Evolutionary conservation across 495 filamentous ascomycete genomes (phyloP).

Genomic region (Aspergillus indologenus): DNA sequence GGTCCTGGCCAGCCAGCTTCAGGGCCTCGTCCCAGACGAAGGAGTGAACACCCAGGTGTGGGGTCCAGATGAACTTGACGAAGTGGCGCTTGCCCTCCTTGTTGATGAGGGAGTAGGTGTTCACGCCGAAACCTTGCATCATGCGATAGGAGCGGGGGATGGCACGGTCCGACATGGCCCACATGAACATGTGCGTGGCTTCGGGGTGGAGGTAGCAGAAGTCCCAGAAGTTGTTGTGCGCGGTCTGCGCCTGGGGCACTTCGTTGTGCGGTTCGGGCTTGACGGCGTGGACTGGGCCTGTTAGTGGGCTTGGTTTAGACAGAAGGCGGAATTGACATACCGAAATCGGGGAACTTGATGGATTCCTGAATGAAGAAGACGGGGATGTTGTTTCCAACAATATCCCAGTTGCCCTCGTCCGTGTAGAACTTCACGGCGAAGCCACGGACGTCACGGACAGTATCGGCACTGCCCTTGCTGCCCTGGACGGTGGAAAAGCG

Average conservation of each 20-base stretch:
- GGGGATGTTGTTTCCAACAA: slow-evolving; percentile 63
- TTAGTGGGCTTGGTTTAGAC: slow-evolving; percentile 10
- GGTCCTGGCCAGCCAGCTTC: slow-evolving; percentile 52
- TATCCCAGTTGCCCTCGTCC: slow-evolving; percentile 45
- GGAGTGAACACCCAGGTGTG: slow-evolving; percentile 69
- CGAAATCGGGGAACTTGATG: slow-evolving; percentile 63
- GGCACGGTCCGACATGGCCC: slow-evolving; percentile 71
- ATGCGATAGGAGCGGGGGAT: slow-evolving; percentile 71
- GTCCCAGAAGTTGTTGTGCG: slow-evolving; percentile 46
- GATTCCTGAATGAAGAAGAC: slow-evolving; percentile 67
- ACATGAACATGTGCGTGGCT: slow-evolving; percentile 75
- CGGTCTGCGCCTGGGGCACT: slow-evolving; percentile 48
- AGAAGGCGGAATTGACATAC: slow-evolving; percentile 17
- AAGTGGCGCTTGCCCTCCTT: slow-evolving; percentile 60
- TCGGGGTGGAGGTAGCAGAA: slow-evolving; percentile 55
- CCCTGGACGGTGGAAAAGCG: slow-evolving; percentile 74
- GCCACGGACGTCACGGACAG: slow-evolving; percentile 66
- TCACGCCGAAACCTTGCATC: slow-evolving; percentile 82
- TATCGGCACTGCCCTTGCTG: slow-evolving; percentile 63
- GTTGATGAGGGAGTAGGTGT: slow-evolving; percentile 67
- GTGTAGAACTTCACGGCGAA: slow-evolving; percentile 67
- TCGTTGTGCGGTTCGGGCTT: slow-evolving; percentile 73
- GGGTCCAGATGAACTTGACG: slow-evolving; percentile 72
- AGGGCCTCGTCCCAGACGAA: slow-evolving; percentile 67
- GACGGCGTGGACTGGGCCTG: slow-evolving; percentile 60